A percentile compares a stretch with the other conserved stretches of the same genome.
Conservation (phyloP, 371 early-diverging fungal genomes). For the Capniomyces stellatus region DNA sequence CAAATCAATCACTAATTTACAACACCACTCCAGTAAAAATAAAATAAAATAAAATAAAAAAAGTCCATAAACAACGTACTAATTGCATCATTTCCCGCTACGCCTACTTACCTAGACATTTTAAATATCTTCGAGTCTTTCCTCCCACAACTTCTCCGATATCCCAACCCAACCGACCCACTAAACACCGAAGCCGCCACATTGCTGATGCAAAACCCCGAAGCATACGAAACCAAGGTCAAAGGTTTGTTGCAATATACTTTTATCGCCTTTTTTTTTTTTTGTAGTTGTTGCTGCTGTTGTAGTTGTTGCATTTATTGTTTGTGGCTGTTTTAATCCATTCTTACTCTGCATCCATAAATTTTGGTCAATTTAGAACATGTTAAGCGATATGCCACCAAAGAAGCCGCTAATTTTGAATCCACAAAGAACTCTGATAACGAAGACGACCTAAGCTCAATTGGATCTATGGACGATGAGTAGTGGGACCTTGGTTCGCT, state of each 20-base stretch:
- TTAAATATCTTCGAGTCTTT: slow-evolving; percentile 97
- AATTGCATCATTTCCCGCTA: slow-evolving; percentile 11
- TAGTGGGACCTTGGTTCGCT: too few relatives aligned
- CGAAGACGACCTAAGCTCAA: not conserved
- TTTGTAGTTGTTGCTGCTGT: too few relatives aligned
- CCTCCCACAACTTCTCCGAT: slow-evolving; percentile 90
- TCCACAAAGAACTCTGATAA: not conserved
- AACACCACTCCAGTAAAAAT: not conserved
- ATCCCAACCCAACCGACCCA: slow-evolving; percentile 98
- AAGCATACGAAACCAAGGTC: slow-evolving; percentile 82
- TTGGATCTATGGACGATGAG: not conserved
- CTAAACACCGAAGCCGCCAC: slow-evolving; percentile 98
- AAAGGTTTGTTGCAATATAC: too few relatives aligned
- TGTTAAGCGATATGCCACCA: not conserved
- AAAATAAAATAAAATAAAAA: too few relatives aligned
- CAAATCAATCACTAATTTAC: not conserved
- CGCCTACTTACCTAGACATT: slow-evolving; percentile 38
- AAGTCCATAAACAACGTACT: slow-evolving; percentile 6
- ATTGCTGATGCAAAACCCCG: slow-evolving; percentile 85
- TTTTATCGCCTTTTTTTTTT: too few relatives aligned
- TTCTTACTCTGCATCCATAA: not conserved
- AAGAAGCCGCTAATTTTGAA: not conserved
- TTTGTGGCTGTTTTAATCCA: too few relatives aligned
- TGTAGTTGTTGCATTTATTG: too few relatives aligned
- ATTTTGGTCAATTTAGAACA: not conserved